Percentiles rank a stretch among this genome's conserved stretches.
Evolutionary conservation across 2,329 filamentous ascomycete species (phyloP).

Genomic region (Colletotrichum sp.): DNA sequence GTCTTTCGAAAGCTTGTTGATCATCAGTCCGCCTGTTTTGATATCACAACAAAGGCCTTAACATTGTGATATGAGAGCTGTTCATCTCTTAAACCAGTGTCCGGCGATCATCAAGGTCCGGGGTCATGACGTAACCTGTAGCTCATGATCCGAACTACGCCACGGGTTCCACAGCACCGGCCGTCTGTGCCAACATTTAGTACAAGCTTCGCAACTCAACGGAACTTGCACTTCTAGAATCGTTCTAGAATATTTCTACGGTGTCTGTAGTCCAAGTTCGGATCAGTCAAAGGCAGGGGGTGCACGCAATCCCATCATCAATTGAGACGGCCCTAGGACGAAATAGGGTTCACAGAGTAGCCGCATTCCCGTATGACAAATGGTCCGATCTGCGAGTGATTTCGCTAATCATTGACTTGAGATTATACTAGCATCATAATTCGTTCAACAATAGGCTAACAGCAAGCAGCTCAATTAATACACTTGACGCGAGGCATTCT

Average conservation of each 20-base stretch:
- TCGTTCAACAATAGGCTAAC: neutral
- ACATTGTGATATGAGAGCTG: neutral
- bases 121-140: slow-evolving; percentile 5
- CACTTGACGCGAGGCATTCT: neutral
- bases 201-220: neutral
- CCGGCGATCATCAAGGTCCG: neutral
- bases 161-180: neutral
- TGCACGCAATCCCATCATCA: neutral
- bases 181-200: neutral
- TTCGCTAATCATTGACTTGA: neutral
- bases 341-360: neutral
- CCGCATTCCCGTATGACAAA: neutral
- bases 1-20: neutral
- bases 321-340: neutral
- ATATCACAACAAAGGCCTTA: neutral
- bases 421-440: neutral
- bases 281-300: neutral
- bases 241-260: neutral
- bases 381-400: neutral
- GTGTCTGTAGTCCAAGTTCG: neutral
- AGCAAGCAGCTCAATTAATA: neutral
- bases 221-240: neutral
- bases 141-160: slow-evolving; percentile 11
- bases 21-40: neutral
- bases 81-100: neutral